Conservation (phyloP, 306 rosid genomes). For the Medicago lupulina region DNA sequence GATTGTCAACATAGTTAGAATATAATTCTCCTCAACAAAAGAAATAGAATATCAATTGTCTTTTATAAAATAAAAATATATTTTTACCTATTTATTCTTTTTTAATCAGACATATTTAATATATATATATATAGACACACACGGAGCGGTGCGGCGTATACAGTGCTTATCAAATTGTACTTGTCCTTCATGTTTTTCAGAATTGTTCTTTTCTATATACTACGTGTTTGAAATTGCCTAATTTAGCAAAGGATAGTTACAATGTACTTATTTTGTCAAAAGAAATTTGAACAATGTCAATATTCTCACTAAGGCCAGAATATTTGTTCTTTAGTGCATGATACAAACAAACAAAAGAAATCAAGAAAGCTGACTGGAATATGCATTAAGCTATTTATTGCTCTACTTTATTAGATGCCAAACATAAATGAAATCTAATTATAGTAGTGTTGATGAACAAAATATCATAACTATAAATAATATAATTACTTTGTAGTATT, state of each 20-base stretch:
- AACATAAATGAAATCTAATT: not conserved
- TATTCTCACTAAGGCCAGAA: constrained; percentile 14
- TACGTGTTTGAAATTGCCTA: constrained; percentile 1
- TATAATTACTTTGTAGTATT: not conserved
- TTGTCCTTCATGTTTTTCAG: constrained; percentile 2
- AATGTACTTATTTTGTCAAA: not conserved
- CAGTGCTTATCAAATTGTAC: not conserved
- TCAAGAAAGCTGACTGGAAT: constrained; percentile 18
- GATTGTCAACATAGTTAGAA: no score
- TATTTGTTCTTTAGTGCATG: constrained; percentile 29
- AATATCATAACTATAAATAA: not conserved
- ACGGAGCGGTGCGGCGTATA: constrained; percentile 3
- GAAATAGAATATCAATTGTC: no score
- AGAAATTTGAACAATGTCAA: constrained; percentile 31
- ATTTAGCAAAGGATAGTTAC: constrained; percentile 24
- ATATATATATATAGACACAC: no score
- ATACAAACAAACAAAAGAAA: constrained; percentile 40
- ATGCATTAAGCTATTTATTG: constrained; percentile 31
- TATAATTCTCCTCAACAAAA: no score
- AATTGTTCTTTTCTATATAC: constrained; percentile 22
- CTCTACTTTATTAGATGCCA: not conserved
- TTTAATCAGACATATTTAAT: no score
- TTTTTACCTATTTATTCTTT: no score
- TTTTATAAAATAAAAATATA: no score
- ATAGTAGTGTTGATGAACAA: not conserved